Base-by-base conservation (phyloP, 495 filamentous ascomycete species). In the Corynascus novoguineensis region DNA sequence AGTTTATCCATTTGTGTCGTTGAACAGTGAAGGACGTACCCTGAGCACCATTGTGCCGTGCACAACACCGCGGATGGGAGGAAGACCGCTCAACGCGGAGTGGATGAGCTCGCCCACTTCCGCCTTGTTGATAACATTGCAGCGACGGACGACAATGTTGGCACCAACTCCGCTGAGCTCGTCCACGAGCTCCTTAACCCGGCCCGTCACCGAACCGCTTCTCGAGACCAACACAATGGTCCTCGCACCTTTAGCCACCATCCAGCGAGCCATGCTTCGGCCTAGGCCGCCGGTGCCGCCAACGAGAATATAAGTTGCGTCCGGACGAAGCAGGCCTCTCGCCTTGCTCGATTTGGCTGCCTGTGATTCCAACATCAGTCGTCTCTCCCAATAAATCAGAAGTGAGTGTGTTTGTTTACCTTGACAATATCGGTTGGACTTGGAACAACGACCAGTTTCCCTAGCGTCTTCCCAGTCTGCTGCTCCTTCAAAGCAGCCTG, bases 221-320 rank as follows among this genome's bases (percentile, higher is more conserved):
- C 85, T 74, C 9, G 81, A 83, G 15, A 86, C 69, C 6, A 87
- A 74, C 5, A 84, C 72, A 17, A 89, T 61, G 58, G 81, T 72
- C 29, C 69, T 70, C 10, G 84, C 86, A 9, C 84, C 84, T 34
- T 79, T 77, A 17, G 71, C 60, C 10, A 78, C 78, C 74, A 89
- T 78, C 82, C 81, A 86, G 2, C 68, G 72, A 1, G 82, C 70
- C 55, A 88, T 75, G 45, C 79, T 75, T 44, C 78, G 73, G 19
- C 85, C 85, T 11, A 89, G 74, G 11, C 84, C 86, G 11, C 84
- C 83, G 1, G 85, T 77, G 28, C 84, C 81, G n/a, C 84, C 83
- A 45, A 83, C 73, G 11, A 88, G 65, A 24, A 88, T 66, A 59
- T 87, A 86, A 3, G 77, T 74, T 1, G 73, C 79, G 60, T 82